Evolutionary conservation across 257 asterid species (phyloP).

Genomic region (Gardenia jasminoides): DNA sequence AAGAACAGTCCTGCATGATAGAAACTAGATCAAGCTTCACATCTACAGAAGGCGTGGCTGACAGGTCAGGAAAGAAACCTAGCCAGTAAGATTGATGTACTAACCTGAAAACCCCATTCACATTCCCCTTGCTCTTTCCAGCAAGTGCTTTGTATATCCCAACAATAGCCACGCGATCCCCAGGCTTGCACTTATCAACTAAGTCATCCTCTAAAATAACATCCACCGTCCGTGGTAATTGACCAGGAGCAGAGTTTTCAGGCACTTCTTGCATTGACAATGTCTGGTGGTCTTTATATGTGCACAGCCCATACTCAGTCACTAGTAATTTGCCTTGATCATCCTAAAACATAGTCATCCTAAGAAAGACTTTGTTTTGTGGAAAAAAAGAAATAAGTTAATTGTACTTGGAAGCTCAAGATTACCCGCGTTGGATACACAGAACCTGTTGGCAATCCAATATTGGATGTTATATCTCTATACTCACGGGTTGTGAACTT

Average conservation of each 20-base stretch:
- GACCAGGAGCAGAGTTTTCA: constrained; percentile 98
- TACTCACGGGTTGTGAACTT: constrained; percentile 78
- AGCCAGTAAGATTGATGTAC: constrained; percentile 1
- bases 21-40: constrained; percentile 11
- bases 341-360: constrained; percentile 48
- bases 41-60: not conserved
- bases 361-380: constrained; percentile 11
- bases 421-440: constrained; percentile 92
- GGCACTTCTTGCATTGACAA: constrained; percentile 97
- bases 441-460: constrained; percentile 96
- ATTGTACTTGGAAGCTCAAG: constrained; percentile 9
- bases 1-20: constrained; percentile 79
- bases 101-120: constrained; percentile 96
- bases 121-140: constrained; percentile 83
- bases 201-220: too few relatives aligned
- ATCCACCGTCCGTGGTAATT: constrained; percentile 92
- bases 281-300: constrained; percentile 90
- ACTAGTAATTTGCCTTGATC: constrained; percentile 86
- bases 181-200: constrained; percentile 98
- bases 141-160: constrained; percentile 95
- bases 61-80: not conserved
- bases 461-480: constrained; percentile 84
- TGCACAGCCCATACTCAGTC: constrained; percentile 85
- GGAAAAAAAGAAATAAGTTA: constrained; percentile 6
- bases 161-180: constrained; percentile 92